Evolutionary conservation across 2,329 filamentous ascomycete genomes (phyloP).

Genomic region (Sporothrix inflata): DNA sequence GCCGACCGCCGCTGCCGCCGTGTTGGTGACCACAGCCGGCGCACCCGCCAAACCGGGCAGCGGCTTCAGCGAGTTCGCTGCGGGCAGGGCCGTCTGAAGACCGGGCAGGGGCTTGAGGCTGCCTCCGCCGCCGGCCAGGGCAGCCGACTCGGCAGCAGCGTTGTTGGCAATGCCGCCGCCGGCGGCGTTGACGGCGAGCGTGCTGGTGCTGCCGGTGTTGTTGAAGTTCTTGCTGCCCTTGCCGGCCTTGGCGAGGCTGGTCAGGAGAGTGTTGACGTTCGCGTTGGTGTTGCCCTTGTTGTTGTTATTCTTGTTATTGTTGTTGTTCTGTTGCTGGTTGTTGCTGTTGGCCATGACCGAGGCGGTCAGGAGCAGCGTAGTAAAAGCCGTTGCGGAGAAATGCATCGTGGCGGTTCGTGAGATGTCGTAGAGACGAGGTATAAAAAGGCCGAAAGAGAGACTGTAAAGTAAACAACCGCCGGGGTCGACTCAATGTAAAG

Average conservation of each 20-base stretch:
- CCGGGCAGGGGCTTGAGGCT: conserved; percentile 32
- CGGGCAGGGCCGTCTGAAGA: conserved; percentile 21
- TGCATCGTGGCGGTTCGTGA: conserved; percentile 32
- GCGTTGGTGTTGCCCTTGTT: conserved; percentile 17
- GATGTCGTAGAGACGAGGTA: too few species aligned
- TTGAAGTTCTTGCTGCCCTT: conserved; percentile 28
- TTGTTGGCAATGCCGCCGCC: conserved; percentile 15
- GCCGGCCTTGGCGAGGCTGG: conserved; percentile 26
- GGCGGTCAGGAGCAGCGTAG: conserved; percentile 32
- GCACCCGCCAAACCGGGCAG: conserved; percentile 31
- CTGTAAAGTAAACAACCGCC: conserved; percentile 13
- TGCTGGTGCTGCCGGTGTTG: conserved; percentile 13
- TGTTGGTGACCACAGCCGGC: neutral
- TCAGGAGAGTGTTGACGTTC: conserved; percentile 28
- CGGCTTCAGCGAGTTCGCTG: conserved; percentile 28
- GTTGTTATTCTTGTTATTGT: conserved; percentile 14
- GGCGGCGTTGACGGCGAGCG: neutral
- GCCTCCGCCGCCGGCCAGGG: conserved; percentile 23
- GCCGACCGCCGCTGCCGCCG: neutral
- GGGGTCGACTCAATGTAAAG: conserved; percentile 10
- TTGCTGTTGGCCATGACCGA: conserved; percentile 20
- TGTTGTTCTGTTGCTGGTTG: conserved; percentile 16
- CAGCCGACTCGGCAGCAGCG: conserved; percentile 16
- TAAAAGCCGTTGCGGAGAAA: conserved; percentile 33
- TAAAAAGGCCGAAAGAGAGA: neutral